These are phyloP conservation scores for Fomitopsis betulina DNA, from an alignment of 1,284 basidiomycete genomes.

Conservation along the genomic window DNA sequence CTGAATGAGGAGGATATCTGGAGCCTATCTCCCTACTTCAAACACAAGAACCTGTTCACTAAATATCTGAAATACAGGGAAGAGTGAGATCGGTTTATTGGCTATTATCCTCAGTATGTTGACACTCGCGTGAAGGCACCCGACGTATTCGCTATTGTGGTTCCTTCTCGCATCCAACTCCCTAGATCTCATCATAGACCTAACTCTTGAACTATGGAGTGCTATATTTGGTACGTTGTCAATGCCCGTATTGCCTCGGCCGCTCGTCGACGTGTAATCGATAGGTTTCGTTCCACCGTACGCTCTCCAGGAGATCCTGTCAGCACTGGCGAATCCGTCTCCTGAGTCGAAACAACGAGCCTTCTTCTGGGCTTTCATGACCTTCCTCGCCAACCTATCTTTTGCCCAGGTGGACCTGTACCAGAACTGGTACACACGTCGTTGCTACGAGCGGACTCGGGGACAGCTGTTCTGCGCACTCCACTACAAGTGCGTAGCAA, in stretches of 20 bases:
- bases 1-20: constrained; percentile 72
- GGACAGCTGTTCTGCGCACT: constrained; percentile 67
- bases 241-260: background rate
- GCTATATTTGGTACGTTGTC: constrained; percentile 47
- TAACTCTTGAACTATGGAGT: constrained; percentile 55
- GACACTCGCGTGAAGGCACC: constrained; percentile 33
- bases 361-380: constrained; percentile 64
- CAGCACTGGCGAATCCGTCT: constrained; percentile 40
- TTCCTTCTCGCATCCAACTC: constrained; percentile 70
- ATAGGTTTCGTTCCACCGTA: constrained; percentile 54
- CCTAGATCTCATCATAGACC: constrained; percentile 62
- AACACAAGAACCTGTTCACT: constrained; percentile 65
- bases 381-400: constrained; percentile 63
- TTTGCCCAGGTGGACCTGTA: constrained; percentile 68
- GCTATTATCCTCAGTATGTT: background rate
- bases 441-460: constrained; percentile 63
- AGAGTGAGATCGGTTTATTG: constrained; percentile 25
- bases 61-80: constrained; percentile 52
- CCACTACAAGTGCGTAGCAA: constrained; percentile 51
- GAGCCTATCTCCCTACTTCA: constrained; percentile 64
- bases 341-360: constrained; percentile 50
- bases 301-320: constrained; percentile 56
- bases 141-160: constrained; percentile 51
- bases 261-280: constrained; percentile 4
- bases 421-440: constrained; percentile 59